Percentiles rank a stretch among this genome's conserved stretches.
These are phyloP conservation scores for Cardiospermum halicacabum DNA, from an alignment of 345 rosid species.

Conservation along the genomic window DNA sequence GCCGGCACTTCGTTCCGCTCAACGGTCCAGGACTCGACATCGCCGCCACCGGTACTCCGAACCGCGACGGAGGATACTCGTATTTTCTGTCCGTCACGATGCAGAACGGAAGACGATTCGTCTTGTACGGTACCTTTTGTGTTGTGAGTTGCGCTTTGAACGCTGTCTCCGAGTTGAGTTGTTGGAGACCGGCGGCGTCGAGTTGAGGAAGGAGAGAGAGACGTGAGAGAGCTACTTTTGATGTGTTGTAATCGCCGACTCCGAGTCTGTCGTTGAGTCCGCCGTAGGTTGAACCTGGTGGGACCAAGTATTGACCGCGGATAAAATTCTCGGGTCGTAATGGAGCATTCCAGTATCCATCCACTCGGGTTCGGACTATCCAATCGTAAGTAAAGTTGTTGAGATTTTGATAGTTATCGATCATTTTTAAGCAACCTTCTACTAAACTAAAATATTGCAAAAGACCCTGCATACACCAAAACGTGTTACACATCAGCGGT, in stretches of 20 bases:
- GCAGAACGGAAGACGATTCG: constrained; percentile 65
- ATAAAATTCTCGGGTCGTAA: constrained; percentile 52
- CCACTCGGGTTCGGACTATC: constrained; percentile 92
- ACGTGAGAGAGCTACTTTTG: constrained; percentile 71
- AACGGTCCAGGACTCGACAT: constrained; percentile 72
- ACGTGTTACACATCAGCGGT: background rate
- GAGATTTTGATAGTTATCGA: constrained; percentile 45
- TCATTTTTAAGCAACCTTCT: constrained; percentile 73
- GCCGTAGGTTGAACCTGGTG: constrained; percentile 79
- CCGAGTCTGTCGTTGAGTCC: constrained; percentile 96
- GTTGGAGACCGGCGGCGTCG: constrained; percentile 42
- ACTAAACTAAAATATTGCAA: constrained; percentile 81
- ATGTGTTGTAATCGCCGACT: constrained; percentile 58
- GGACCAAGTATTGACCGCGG: constrained; percentile 61
- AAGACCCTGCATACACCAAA: constrained; percentile 47
- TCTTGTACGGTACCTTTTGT: constrained; percentile 34
- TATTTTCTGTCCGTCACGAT: constrained; percentile 64
- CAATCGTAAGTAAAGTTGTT: constrained; percentile 71
- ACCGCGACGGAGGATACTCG: constrained; percentile 53
- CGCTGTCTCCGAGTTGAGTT: constrained; percentile 81
- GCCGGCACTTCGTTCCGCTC: constrained; percentile 96
- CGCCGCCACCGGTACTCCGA: constrained; percentile 83
- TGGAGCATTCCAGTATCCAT: constrained; percentile 78
- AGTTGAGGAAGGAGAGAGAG: constrained; percentile 69
- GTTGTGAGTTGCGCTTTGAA: constrained; percentile 74